A percentile compares a stretch with the other conserved stretches of the same genome.
Evolutionary conservation across 108 stramenopile species (phyloP).

Genomic region (Skeletonema tropicum): DNA sequence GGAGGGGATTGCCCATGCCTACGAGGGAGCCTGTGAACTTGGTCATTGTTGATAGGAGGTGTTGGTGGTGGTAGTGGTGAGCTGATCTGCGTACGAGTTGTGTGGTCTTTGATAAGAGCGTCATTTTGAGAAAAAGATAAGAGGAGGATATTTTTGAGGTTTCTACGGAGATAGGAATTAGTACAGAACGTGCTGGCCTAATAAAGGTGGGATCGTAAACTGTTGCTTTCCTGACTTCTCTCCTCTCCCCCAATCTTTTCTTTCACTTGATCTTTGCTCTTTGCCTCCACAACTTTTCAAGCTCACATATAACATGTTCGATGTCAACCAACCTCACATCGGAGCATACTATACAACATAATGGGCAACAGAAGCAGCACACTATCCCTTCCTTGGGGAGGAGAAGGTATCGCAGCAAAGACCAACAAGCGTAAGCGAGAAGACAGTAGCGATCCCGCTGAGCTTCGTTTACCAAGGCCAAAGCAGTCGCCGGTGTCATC

Average conservation of each 20-base stretch:
- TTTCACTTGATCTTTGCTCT: too few relatives aligned
- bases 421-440: not conserved
- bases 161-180: not conserved
- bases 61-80: not conserved
- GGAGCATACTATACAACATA: too few relatives aligned
- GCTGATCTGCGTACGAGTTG: not conserved
- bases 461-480: not conserved
- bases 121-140: not conserved
- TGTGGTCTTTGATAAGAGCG: not conserved
- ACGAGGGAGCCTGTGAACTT: slow-evolving; percentile 75
- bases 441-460: not conserved
- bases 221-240: not conserved
- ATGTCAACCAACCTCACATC: too few relatives aligned
- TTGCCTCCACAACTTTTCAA: too few relatives aligned
- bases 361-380: not conserved
- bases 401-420: not conserved
- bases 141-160: not conserved
- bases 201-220: not conserved
- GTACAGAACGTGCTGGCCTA: not conserved
- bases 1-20: slow-evolving; percentile 99
- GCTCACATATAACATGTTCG: too few relatives aligned
- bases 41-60: not conserved
- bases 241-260: not conserved
- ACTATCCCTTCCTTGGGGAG: not conserved
- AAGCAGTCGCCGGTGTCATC: too few relatives aligned